These are phyloP conservation scores for Suillus bovinus DNA, from an alignment of 768 basidiomycete species.

Conservation along the genomic window DNA sequence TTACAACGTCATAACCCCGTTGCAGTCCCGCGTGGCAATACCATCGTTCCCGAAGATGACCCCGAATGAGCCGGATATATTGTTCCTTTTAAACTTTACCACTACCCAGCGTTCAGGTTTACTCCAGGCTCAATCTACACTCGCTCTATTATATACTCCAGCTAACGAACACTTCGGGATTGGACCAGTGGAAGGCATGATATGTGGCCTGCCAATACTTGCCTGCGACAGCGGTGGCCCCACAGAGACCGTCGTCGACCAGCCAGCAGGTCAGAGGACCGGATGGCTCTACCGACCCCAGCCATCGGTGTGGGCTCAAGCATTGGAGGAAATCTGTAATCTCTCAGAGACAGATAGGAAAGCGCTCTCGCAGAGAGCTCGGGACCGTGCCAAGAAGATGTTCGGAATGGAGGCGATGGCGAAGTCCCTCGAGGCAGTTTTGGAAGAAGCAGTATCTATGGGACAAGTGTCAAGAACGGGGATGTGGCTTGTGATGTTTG, in stretches of 20 bases:
- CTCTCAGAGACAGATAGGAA: slow-evolving; percentile 42
- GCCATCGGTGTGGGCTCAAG: slow-evolving; percentile 67
- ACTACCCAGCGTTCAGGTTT: slow-evolving; percentile 81
- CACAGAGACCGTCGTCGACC: slow-evolving; percentile 75
- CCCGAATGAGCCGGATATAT: slow-evolving; percentile 53
- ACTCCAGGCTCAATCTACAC: slow-evolving; percentile 62
- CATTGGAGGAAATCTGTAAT: slow-evolving; percentile 58
- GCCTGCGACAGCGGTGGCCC: slow-evolving; percentile 90
- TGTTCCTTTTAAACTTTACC: slow-evolving; percentile 93
- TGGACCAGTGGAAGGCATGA: slow-evolving; percentile 93
- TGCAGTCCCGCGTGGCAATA: slow-evolving; percentile 36
- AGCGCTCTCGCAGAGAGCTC: slow-evolving; percentile 55
- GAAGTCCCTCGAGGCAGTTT: slow-evolving; percentile 51
- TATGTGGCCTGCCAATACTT: slow-evolving; percentile 85
- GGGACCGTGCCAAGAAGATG: slow-evolving; percentile 54
- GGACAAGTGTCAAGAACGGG: slow-evolving; percentile 38
- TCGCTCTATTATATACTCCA: slow-evolving; percentile 89
- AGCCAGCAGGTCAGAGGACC: slow-evolving; percentile 49
- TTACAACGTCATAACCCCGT: slow-evolving; percentile 56
- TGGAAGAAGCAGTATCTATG: slow-evolving; percentile 56
- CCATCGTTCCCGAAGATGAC: slow-evolving; percentile 44
- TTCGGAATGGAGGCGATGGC: slow-evolving; percentile 85
- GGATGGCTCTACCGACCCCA: slow-evolving; percentile 76
- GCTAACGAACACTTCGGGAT: slow-evolving; percentile 97
- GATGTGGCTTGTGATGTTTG: slow-evolving; percentile 8